These are phyloP conservation scores for Hypericum perforatum DNA, from an alignment of 345 rosid species.

Conservation along the genomic window DNA sequence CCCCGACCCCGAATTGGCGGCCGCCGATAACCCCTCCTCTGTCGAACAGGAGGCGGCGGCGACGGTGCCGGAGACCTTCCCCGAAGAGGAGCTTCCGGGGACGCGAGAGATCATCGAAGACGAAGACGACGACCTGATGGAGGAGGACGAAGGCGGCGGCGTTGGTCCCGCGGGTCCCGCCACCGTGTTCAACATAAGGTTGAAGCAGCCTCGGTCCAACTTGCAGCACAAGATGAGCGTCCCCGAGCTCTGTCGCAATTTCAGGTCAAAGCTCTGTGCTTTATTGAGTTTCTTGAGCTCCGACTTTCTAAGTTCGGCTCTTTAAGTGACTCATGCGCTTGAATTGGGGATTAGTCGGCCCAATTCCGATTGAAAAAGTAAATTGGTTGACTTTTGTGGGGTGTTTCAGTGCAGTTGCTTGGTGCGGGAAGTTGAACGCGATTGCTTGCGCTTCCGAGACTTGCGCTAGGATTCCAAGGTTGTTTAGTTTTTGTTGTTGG, in stretches of 20 bases:
- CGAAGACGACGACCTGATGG: conserved; percentile 43
- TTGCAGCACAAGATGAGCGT: conserved; percentile 84
- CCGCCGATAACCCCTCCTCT: background rate
- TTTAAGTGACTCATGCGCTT: background rate
- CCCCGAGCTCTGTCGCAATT: conserved; percentile 83
- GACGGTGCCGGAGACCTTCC: conserved; percentile 7
- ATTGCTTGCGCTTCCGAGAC: conserved; percentile 99
- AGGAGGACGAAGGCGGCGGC: conserved; percentile 35
- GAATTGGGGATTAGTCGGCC: background rate
- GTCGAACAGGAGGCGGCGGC: conserved; percentile 24
- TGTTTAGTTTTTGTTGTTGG: background rate
- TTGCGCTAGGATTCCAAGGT: conserved; percentile 98
- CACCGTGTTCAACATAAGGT: conserved; percentile 75
- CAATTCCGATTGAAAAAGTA: background rate
- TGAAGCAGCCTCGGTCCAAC: conserved; percentile 79
- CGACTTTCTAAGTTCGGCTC: background rate
- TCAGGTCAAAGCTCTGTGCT: conserved; percentile 37
- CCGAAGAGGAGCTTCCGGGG: conserved; percentile 25
- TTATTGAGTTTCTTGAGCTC: background rate
- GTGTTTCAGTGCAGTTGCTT: conserved; percentile 75
- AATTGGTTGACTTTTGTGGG: background rate
- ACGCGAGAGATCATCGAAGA: conserved; percentile 6
- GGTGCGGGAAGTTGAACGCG: conserved; percentile 99
- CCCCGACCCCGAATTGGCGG: conserved; percentile 11
- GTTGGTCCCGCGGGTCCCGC: conserved; percentile 43